phyloP scores from a whole-genome alignment of 2,329 filamentous ascomycete genomes.

The Trichophyton simii region DNA sequence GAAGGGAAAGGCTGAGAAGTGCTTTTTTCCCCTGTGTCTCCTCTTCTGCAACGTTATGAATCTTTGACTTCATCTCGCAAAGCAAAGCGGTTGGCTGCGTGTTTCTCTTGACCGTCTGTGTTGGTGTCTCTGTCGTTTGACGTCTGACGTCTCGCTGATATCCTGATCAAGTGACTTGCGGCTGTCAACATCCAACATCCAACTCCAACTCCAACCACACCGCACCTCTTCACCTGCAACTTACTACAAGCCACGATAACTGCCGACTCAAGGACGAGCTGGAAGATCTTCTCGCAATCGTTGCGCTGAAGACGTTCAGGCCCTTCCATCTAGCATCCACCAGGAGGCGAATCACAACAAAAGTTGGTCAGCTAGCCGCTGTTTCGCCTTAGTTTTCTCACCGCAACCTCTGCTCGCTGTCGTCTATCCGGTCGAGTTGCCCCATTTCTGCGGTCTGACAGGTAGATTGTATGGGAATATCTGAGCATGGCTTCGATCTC shows the following conservation, averaged over 20 bases:
- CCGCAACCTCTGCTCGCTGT: not conserved
- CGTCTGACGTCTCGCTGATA: not conserved
- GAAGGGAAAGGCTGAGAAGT: not conserved
- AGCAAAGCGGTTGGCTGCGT: not conserved
- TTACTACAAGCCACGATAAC: not conserved
- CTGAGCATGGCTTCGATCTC: not conserved
- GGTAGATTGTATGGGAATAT: not conserved
- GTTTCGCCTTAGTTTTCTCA: not conserved
- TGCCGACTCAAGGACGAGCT: not conserved
- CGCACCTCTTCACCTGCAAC: not conserved
- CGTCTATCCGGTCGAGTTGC: not conserved
- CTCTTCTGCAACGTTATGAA: not conserved
- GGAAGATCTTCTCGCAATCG: not conserved
- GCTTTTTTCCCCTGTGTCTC: not conserved
- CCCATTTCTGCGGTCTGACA: not conserved
- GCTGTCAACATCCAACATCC: too few species aligned
- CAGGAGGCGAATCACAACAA: not conserved
- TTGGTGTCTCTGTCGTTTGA: not conserved
- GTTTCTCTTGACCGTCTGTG: not conserved
- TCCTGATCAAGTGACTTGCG: not conserved
- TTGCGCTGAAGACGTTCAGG: not conserved
- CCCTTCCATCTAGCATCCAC: not conserved
- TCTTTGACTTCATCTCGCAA: not conserved
- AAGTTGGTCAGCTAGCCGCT: not conserved
- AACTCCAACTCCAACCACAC: not conserved